These are phyloP conservation scores for Dujonia santamariae DNA, from an alignment of 1,139 yeast species.

Conservation along the genomic window DNA sequence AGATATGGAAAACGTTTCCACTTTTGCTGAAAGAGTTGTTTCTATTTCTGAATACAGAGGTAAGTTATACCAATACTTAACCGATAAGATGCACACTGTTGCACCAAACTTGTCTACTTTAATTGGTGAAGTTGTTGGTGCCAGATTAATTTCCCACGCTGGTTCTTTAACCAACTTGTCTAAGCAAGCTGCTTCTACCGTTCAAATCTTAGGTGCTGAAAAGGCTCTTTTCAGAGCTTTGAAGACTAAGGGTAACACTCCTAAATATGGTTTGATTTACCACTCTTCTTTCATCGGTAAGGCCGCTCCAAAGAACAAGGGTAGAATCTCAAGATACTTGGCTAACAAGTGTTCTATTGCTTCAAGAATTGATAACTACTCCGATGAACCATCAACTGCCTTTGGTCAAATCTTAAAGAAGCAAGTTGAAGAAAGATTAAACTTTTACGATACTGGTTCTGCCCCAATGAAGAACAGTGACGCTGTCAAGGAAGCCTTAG, in stretches of 20 bases:
- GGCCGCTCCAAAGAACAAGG: slow-evolving; percentile 97
- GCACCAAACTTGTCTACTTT: slow-evolving; percentile 96
- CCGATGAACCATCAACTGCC: slow-evolving; percentile 79
- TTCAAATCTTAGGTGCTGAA: slow-evolving; percentile 98
- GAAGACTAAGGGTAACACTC: slow-evolving; percentile 97
- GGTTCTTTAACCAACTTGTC: slow-evolving; percentile 93
- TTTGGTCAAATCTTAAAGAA: slow-evolving; percentile 90
- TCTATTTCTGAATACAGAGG: slow-evolving; percentile 94
- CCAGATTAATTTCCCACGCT: slow-evolving; percentile 95
- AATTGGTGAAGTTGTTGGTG: slow-evolving; percentile 98
- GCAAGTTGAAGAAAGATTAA: slow-evolving; percentile 97
- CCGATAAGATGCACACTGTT: slow-evolving; percentile 95
- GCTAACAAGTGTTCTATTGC: slow-evolving; percentile 99
- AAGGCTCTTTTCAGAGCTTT: slow-evolving; percentile 98
- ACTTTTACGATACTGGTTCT: slow-evolving; percentile 93
- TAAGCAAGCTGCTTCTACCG: slow-evolving; percentile 98
- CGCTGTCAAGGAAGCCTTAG: slow-evolving; percentile 89
- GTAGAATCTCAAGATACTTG: slow-evolving; percentile 96
- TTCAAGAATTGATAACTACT: slow-evolving; percentile 94
- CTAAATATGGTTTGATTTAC: slow-evolving; percentile 95
- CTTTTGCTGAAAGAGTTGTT: slow-evolving; percentile 92
- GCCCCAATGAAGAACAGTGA: slow-evolving; percentile 95
- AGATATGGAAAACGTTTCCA: slow-evolving; percentile 81
- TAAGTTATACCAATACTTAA: slow-evolving; percentile 81
- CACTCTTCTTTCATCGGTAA: slow-evolving; percentile 97